phyloP scores from a whole-genome alignment of 2,329 filamentous ascomycete species.

The Davidsoniella virescens region DNA sequence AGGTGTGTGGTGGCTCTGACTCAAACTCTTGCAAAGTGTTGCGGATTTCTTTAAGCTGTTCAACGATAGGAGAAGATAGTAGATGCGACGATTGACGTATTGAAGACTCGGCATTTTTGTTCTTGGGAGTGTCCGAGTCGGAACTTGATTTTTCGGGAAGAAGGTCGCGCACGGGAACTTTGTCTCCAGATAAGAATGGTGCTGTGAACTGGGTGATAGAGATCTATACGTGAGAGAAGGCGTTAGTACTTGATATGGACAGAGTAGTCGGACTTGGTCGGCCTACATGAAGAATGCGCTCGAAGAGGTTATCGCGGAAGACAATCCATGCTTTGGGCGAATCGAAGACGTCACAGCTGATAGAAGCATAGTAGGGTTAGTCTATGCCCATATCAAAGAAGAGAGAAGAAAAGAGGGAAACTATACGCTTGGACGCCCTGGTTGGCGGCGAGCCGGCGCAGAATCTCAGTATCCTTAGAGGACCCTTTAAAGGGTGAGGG shows the following conservation, averaged over 20 bases:
- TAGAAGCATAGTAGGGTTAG: not conserved
- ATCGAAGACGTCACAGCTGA: conserved; percentile 3
- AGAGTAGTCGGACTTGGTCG: not conserved
- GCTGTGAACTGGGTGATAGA: conserved; percentile 4
- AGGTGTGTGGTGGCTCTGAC: conserved; percentile 69
- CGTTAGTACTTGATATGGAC: not conserved
- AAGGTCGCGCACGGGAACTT: conserved; percentile 6
- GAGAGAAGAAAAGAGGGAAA: not conserved
- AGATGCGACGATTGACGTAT: conserved; percentile 23
- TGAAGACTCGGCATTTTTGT: conserved; percentile 5
- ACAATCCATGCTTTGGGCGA: conserved; percentile 1
- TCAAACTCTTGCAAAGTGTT: conserved; percentile 52
- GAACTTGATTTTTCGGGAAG: conserved; percentile 11
- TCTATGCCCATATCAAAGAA: not conserved
- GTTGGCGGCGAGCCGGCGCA: conserved; percentile 5
- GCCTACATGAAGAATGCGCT: conserved; percentile 9
- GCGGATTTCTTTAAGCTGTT: conserved; percentile 45
- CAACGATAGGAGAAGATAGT: conserved; percentile 47
- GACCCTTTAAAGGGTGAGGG: not conserved
- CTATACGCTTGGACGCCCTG: not conserved
- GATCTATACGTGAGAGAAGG: not conserved
- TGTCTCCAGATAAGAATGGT: conserved; percentile 8
- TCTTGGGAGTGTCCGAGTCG: conserved; percentile 21
- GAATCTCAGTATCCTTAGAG: not conserved
- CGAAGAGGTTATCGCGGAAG: conserved; percentile 10